Percentiles rank a stretch among this genome's conserved stretches.
Conservation (phyloP, 1,284 basidiomycete species). For the Ganoderma sinense region DNA sequence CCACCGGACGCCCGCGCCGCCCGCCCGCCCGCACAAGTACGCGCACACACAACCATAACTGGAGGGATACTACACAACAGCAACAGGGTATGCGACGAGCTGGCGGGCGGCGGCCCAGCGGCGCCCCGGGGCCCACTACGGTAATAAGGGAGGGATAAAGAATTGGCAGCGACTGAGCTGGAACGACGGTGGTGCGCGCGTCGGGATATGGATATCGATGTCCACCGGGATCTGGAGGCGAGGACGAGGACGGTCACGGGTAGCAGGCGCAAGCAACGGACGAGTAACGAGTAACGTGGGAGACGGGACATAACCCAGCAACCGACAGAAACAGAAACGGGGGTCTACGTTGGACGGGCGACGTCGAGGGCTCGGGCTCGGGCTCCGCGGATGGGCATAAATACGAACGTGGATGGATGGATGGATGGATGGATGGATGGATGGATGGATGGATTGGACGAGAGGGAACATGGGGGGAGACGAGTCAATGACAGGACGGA, state of each 20-base stretch:
- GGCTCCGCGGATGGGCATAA: conserved; percentile 10
- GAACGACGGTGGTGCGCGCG: background rate
- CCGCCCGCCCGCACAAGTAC: background rate
- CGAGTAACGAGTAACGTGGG: background rate
- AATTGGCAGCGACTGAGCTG: background rate
- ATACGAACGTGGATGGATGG: background rate
- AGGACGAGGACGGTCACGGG: too few relatives aligned
- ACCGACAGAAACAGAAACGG: too few relatives aligned
- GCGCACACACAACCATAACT: background rate
- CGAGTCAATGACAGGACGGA: conserved; percentile 31
- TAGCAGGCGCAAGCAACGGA: background rate
- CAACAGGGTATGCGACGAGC: background rate
- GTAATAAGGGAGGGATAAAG: conserved; percentile 4
- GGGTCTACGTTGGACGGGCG: background rate
- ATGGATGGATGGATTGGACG: too few relatives aligned
- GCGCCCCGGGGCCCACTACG: background rate
- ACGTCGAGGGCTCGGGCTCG: background rate
- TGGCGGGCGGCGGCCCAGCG: background rate
- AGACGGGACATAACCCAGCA: background rate
- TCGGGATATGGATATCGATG: conserved; percentile 1
- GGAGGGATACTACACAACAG: background rate
- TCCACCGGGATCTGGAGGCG: background rate
- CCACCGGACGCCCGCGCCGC: background rate
- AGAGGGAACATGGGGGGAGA: background rate
- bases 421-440: too few relatives aligned